Conservation (phyloP, 2,329 filamentous ascomycete species). For the Hypoxylon sp. region DNA sequence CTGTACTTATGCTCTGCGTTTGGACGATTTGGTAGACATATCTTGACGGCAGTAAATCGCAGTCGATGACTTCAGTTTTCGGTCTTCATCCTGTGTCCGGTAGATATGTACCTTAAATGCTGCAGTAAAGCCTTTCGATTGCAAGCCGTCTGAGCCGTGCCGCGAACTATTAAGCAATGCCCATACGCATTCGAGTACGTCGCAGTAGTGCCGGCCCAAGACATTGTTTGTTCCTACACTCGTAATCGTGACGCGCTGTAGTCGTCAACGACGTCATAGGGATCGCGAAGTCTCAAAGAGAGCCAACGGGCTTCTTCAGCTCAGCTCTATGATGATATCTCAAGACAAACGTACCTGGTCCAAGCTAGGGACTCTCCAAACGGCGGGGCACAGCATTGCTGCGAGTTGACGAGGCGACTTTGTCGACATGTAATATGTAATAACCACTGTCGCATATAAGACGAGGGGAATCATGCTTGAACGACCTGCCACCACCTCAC, state of each 20-base stretch:
- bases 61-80: not conserved
- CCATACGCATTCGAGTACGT: not conserved
- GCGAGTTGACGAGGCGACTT: conserved; percentile 4
- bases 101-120: not conserved
- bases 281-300: conserved; percentile 1
- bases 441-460: conserved; percentile 14
- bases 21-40: conserved; percentile 16
- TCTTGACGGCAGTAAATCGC: conserved; percentile 17
- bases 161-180: not conserved
- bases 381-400: conserved; percentile 7
- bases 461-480: conserved; percentile 16
- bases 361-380: conserved; percentile 1
- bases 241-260: conserved; percentile 34
- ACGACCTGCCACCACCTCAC: not conserved
- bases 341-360: not conserved
- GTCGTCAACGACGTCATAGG: conserved; percentile 31
- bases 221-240: conserved; percentile 5
- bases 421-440: not conserved
- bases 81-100: not conserved
- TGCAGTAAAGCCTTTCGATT: not conserved
- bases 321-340: conserved; percentile 24
- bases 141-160: not conserved
- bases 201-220: not conserved
- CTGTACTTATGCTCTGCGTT: conserved; percentile 17
- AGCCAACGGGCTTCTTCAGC: conserved; percentile 11